A percentile compares a stretch with the other conserved stretches of the same genome.
These are phyloP conservation scores for Candida argentea DNA, from an alignment of 805 yeast species.

Conservation along the genomic window DNA sequence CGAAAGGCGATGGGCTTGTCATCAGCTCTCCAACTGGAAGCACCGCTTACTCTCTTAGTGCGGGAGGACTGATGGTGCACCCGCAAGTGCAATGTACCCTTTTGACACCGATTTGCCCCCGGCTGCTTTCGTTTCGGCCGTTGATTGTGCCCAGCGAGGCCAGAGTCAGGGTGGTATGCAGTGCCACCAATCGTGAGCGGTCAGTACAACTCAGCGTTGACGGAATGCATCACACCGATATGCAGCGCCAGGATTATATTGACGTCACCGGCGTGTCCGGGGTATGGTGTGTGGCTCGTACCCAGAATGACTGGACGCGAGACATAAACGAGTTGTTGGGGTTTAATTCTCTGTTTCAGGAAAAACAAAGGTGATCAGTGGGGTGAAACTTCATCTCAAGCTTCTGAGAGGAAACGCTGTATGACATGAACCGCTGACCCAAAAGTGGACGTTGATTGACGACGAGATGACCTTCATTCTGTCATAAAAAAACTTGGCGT, in stretches of 20 bases:
- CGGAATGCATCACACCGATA: constrained; percentile 65
- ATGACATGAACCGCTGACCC: no score
- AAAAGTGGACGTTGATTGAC: no score
- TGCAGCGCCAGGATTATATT: constrained; percentile 70
- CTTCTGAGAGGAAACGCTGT: no score
- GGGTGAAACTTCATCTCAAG: no score
- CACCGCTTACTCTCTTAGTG: constrained; percentile 80
- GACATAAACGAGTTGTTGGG: constrained; percentile 85
- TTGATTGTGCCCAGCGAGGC: constrained; percentile 70
- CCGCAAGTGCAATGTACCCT: constrained; percentile 78
- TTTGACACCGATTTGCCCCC: constrained; percentile 85
- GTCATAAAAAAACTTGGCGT: no score
- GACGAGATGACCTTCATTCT: no score
- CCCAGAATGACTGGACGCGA: constrained; percentile 84
- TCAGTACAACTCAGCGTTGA: constrained; percentile 60
- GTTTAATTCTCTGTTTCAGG: constrained; percentile 75
- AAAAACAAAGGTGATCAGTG: constrained; percentile 7
- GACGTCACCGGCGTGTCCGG: constrained; percentile 66
- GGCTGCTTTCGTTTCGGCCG: constrained; percentile 87
- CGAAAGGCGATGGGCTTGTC: constrained; percentile 86
- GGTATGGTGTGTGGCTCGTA: constrained; percentile 78
- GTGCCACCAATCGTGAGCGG: constrained; percentile 29
- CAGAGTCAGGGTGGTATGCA: constrained; percentile 55
- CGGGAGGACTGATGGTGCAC: constrained; percentile 91
- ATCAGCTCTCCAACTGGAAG: constrained; percentile 91